Evolutionary conservation across 768 basidiomycete genomes (phyloP).

Genomic region (Ramaria sp.): DNA sequence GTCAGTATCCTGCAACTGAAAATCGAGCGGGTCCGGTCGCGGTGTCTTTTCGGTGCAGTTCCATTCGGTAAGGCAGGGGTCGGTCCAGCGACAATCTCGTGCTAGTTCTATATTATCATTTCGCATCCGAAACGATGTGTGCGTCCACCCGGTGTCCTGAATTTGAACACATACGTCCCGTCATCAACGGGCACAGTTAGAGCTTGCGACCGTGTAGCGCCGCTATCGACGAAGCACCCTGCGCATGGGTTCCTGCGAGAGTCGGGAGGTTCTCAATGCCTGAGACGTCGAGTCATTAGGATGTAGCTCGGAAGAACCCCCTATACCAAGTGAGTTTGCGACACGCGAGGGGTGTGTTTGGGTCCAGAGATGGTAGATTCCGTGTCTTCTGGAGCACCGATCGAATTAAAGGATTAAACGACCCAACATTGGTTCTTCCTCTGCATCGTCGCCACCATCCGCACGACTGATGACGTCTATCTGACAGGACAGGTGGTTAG

Average conservation of each 20-base stretch:
- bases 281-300: conserved; percentile 82
- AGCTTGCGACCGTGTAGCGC: conserved; percentile 16
- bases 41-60: conserved; percentile 26
- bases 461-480: conserved; percentile 80
- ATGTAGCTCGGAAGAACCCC: conserved; percentile 83
- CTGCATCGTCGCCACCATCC: conserved; percentile 37
- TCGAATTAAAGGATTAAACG: conserved; percentile 97
- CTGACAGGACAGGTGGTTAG: conserved; percentile 30
- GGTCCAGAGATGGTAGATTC: conserved; percentile 83
- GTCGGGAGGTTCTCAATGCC: conserved; percentile 35
- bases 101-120: conserved; percentile 81
- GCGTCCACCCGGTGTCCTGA: conserved; percentile 87
- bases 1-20: conserved; percentile 86
- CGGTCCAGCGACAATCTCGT: conserved; percentile 86
- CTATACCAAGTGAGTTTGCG: conserved; percentile 37
- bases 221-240: conserved; percentile 16
- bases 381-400: conserved; percentile 74
- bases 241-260: neutral
- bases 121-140: conserved; percentile 97
- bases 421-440: conserved; percentile 98
- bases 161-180: conserved; percentile 99
- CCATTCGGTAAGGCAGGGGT: conserved; percentile 85
- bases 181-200: conserved; percentile 65
- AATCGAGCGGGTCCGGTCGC: conserved; percentile 74
- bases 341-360: conserved; percentile 32